Evolutionary conservation across 164 flowering plant species (phyloP), one percentile per base, ranked within the genome.

Genomic region (Protea cynaroides): DNA sequence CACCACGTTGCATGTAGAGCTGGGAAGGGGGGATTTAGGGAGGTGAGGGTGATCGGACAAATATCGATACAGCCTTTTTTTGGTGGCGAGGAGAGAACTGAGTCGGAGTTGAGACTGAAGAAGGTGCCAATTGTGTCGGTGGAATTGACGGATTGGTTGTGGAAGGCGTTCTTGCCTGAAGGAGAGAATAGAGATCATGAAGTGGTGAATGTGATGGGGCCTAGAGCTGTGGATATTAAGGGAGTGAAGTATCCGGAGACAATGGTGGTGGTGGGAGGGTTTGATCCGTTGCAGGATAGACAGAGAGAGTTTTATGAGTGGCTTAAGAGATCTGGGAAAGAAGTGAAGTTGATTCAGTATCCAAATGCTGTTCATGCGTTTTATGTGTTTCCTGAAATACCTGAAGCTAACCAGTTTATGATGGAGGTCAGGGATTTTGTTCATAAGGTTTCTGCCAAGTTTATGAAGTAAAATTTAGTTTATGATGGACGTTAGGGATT

Each of bases 251-350:
- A 50, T 56, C 85, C 88, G 29, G 74, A 56, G 34, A 71, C 79
- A 53, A 0, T 84, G 43, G 82, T 84, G 62, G 37, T 83, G 4
- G 75, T 78, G 29, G 84, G 69, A 0, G 87, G 82, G 6, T 70
- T 73, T 24, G 87, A 84, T 53, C 85, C 85, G 71, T 49, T 84
- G 23, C 72, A 70, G 65, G 87, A 81, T 51, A 69, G 87, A 84
- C 87, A 84, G 72, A 72, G 61, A 70, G 54, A 73, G 43, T 84
- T 81, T 36, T 74, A 63, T 40, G 63, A 76, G 56, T 75, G 80
- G 79, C 59, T 84, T 62, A 70, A 59, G 67, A 65, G 53, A 54
- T 51, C 63, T 14, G 83, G 85, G 34, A 78, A 75, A 38, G 74
- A 67, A 12, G 88, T 63, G 15, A 10, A 54, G 2, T 17, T 84